These are phyloP conservation scores for Ganoderma multipileum DNA, from an alignment of 1,284 basidiomycete species.

Conservation along the genomic window DNA sequence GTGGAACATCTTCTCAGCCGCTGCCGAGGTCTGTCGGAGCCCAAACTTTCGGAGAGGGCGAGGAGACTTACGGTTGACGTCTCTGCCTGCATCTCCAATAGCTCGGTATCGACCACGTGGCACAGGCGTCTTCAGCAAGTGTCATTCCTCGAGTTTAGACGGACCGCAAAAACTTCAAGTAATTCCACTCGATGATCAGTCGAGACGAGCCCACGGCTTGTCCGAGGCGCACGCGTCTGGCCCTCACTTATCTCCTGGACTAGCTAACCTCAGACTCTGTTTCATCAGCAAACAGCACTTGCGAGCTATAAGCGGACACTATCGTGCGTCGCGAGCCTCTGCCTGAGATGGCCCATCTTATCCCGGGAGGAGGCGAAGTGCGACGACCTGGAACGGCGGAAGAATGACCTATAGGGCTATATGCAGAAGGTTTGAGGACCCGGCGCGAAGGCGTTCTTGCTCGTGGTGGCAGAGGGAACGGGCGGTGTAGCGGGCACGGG, in stretches of 20 bases:
- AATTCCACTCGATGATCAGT: slow-evolving; percentile 68
- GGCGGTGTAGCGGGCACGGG: no score
- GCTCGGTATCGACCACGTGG: slow-evolving; percentile 70
- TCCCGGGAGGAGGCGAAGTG: no score
- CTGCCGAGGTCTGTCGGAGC: slow-evolving; percentile 55
- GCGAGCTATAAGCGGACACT: slow-evolving; percentile 75
- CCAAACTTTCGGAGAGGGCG: not conserved
- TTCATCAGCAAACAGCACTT: slow-evolving; percentile 50
- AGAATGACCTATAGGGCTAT: no score
- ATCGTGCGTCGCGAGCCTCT: slow-evolving; percentile 54
- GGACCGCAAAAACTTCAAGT: slow-evolving; percentile 57
- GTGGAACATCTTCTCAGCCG: slow-evolving; percentile 72
- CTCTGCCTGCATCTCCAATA: slow-evolving; percentile 32
- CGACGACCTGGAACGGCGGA: no score
- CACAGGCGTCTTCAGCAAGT: slow-evolving; percentile 77
- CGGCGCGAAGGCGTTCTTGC: no score
- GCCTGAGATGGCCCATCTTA: slow-evolving; percentile 38
- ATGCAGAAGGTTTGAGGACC: no score
- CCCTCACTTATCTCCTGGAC: not conserved
- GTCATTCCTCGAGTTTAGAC: slow-evolving; percentile 65
- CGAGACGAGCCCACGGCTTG: slow-evolving; percentile 81
- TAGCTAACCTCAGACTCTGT: not conserved
- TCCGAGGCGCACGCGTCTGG: slow-evolving; percentile 64
- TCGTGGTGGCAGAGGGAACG: no score
- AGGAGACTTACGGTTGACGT: not conserved